phyloP scores from a whole-genome alignment of 768 basidiomycete species.

The Dentipellis fragilis region DNA sequence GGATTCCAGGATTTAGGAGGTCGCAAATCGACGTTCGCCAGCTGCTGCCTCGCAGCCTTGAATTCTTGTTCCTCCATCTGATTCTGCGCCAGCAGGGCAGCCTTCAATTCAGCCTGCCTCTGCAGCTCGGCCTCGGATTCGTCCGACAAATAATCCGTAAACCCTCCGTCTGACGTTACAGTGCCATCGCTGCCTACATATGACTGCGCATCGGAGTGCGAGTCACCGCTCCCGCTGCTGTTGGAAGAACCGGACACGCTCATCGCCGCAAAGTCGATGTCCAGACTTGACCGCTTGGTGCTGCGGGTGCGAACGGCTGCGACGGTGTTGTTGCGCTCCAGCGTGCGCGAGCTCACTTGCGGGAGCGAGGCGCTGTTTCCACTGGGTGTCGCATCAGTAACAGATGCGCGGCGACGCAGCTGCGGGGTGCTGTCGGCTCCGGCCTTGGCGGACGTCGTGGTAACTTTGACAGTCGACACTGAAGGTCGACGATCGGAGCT shows the following conservation, averaged over 20 bases:
- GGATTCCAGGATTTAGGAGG: constrained; percentile 73
- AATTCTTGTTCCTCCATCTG: constrained; percentile 77
- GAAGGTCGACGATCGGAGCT: constrained; percentile 39
- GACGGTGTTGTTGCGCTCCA: constrained; percentile 15
- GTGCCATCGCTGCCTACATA: constrained; percentile 53
- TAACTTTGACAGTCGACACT: constrained; percentile 27
- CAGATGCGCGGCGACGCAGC: constrained; percentile 15
- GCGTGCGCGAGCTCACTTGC: neutral
- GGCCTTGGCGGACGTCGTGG: constrained; percentile 12
- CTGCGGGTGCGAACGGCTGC: constrained; percentile 9
- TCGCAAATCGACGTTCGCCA: constrained; percentile 61
- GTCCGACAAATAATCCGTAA: constrained; percentile 87
- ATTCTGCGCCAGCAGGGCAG: constrained; percentile 68
- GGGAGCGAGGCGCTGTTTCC: neutral
- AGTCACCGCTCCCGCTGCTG: constrained; percentile 41
- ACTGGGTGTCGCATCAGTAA: constrained; percentile 6
- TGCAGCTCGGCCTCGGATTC: constrained; percentile 88
- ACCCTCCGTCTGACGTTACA: constrained; percentile 76
- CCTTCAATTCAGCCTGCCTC: constrained; percentile 73
- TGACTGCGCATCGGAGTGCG: constrained; percentile 39
- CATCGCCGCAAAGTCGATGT: constrained; percentile 28
- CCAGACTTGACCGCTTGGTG: constrained; percentile 19
- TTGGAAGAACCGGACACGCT: constrained; percentile 24
- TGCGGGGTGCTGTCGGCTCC: constrained; percentile 19
- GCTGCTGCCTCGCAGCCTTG: constrained; percentile 68